Percentiles rank a stretch among this genome's conserved stretches.
phyloP scores from a whole-genome alignment of 73 alveolate genomes.

The Stentor coeruleus region DNA sequence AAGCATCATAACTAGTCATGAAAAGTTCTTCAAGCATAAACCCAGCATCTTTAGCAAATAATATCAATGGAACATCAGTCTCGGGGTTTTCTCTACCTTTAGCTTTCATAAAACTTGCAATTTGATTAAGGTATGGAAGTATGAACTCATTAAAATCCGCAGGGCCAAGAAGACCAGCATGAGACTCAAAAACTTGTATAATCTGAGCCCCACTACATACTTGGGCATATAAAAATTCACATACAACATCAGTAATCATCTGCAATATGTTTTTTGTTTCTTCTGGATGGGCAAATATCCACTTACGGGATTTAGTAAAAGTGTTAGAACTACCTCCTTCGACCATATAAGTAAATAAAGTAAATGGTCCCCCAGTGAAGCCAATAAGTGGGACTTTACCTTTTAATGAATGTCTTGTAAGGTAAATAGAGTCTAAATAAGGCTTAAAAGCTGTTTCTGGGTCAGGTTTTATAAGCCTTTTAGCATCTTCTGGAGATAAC shows the following conservation, averaged over 20 bases:
- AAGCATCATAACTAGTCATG: conserved; percentile 37
- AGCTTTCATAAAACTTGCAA: conserved; percentile 29
- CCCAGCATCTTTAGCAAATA: conserved; percentile 53
- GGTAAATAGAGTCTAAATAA: conserved; percentile 56
- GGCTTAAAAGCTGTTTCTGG: conserved; percentile 45
- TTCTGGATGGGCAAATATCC: conserved; percentile 54
- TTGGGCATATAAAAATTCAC: conserved; percentile 48
- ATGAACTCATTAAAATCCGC: conserved; percentile 41
- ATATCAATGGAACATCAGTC: conserved; percentile 58
- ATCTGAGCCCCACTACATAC: conserved; percentile 64
- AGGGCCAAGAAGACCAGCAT: conserved; percentile 47
- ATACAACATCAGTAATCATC: conserved; percentile 40
- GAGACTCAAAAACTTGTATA: conserved; percentile 65
- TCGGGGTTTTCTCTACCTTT: conserved; percentile 38
- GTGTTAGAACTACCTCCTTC: conserved; percentile 59
- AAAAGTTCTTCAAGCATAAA: conserved; percentile 26
- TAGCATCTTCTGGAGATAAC: conserved; percentile 45
- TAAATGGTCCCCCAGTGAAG: conserved; percentile 75
- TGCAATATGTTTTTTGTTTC: conserved; percentile 35
- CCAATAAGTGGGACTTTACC: conserved; percentile 65
- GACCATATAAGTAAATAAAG: conserved; percentile 60
- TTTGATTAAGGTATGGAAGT: conserved; percentile 29
- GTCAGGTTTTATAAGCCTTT: conserved; percentile 35
- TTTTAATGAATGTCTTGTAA: conserved; percentile 53
- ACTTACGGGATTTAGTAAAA: conserved; percentile 53